A percentile compares a stretch with the other conserved stretches of the same genome.
Evolutionary conservation across 73 alveolate species (phyloP).

Genomic region (Paramecium caudatum): DNA sequence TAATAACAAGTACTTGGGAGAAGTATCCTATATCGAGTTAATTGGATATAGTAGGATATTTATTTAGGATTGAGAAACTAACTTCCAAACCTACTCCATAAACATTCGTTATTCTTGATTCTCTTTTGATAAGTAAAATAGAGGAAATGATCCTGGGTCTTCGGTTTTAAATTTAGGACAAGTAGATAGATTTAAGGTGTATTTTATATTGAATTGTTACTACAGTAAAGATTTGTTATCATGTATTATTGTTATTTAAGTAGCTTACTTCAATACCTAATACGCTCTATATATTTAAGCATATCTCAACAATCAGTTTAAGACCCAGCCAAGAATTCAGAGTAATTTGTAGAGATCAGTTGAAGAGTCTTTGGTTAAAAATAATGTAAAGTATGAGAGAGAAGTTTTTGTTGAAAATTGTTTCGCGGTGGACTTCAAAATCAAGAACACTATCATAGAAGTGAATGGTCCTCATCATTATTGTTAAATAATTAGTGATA

Average conservation of each 20-base stretch:
- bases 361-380: background rate
- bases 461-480: constrained; percentile 65
- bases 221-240: constrained; percentile 14
- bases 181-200: constrained; percentile 18
- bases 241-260: background rate
- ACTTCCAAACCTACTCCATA: background rate
- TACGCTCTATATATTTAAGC: constrained; percentile 29
- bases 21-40: background rate
- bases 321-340: background rate
- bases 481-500: background rate
- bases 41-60: background rate
- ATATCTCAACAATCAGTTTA: constrained; percentile 33
- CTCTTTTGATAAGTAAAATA: background rate
- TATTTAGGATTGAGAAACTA: constrained; percentile 40
- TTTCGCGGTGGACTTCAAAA: constrained; percentile 59
- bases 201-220: constrained; percentile 14
- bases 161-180: background rate
- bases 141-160: background rate
- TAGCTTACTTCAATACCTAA: constrained; percentile 38
- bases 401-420: constrained; percentile 41
- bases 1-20: background rate
- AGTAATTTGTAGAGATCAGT: background rate
- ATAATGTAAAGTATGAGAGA: background rate
- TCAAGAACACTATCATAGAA: constrained; percentile 27
- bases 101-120: background rate